Evolutionary conservation across 2,329 filamentous ascomycete genomes (phyloP).

Genomic region (Dothistroma pini): DNA sequence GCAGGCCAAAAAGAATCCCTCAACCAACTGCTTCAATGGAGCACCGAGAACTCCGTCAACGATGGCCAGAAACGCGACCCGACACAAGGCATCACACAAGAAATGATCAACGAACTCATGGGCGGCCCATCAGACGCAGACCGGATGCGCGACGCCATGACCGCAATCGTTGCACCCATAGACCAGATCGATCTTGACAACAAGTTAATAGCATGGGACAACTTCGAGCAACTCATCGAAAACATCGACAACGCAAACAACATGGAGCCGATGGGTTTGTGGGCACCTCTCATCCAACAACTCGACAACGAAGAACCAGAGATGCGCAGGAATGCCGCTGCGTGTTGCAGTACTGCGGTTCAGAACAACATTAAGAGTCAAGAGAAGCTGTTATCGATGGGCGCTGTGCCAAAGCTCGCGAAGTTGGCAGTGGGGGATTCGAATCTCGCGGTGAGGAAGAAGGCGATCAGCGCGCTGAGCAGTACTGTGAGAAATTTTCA

Average conservation of each 20-base stretch:
- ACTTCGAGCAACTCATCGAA: conserved; percentile 90
- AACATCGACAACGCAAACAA: conserved; percentile 97
- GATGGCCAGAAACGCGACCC: conserved; percentile 36
- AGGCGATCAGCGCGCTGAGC: conserved; percentile 85
- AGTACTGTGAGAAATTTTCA: conserved; percentile 86
- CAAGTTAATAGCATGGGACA: conserved; percentile 84
- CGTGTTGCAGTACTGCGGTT: conserved; percentile 90
- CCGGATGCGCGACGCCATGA: conserved; percentile 83
- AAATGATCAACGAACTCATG: conserved; percentile 69
- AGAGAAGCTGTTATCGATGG: conserved; percentile 61
- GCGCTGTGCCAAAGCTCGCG: conserved; percentile 68
- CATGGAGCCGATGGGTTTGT: conserved; percentile 71
- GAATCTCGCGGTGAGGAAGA: conserved; percentile 66
- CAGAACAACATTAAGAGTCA: conserved; percentile 91
- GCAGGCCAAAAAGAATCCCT: conserved; percentile 41
- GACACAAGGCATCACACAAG: conserved; percentile 56
- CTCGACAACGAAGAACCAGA: conserved; percentile 67
- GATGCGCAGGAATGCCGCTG: conserved; percentile 81
- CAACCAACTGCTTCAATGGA: conserved; percentile 78
- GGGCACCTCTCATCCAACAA: conserved; percentile 72
- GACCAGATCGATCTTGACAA: conserved; percentile 64
- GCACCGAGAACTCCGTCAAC: conserved; percentile 59
- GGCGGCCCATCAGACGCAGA: conserved; percentile 88
- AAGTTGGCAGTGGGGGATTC: conserved; percentile 60
- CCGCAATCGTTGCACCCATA: conserved; percentile 59